Evolutionary conservation across 164 flowering plant genomes (phyloP).

Genomic region (Dillenia suffruticosa): DNA sequence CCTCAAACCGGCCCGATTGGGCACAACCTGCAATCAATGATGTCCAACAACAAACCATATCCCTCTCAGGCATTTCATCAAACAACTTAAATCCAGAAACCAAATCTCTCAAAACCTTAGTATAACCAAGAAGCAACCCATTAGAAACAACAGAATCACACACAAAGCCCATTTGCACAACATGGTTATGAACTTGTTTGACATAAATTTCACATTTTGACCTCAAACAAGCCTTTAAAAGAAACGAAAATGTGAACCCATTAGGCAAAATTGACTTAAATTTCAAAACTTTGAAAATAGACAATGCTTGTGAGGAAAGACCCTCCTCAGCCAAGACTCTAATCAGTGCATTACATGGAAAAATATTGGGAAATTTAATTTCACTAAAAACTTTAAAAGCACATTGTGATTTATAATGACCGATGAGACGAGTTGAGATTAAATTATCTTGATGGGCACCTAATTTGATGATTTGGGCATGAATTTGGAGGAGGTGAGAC

Average conservation of each 20-base stretch:
- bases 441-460: slow-evolving; percentile 49
- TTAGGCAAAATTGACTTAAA: slow-evolving; percentile 40
- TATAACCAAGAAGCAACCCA: slow-evolving; percentile 43
- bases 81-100: slow-evolving; percentile 40
- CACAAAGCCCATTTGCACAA: slow-evolving; percentile 39
- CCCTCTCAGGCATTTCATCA: slow-evolving; percentile 52
- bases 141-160: slow-evolving; percentile 40
- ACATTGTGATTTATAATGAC: slow-evolving; percentile 40
- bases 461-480: slow-evolving; percentile 37
- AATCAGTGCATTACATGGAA: slow-evolving; percentile 59
- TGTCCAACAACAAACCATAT: slow-evolving; percentile 43
- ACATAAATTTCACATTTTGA: slow-evolving; percentile 6
- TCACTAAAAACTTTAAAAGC: slow-evolving; percentile 37
- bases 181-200: slow-evolving; percentile 38
- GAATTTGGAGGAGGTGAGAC: slow-evolving; percentile 55
- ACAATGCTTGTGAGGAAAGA: slow-evolving; percentile 21
- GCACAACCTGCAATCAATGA: slow-evolving; percentile 60
- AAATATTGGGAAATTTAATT: slow-evolving; percentile 47
- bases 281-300: slow-evolving; percentile 26
- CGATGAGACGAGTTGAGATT: slow-evolving; percentile 59
- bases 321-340: slow-evolving; percentile 42
- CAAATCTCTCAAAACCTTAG: slow-evolving; percentile 37
- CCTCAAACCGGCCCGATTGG: slow-evolving; percentile 28
- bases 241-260: slow-evolving; percentile 53
- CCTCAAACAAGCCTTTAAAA: slow-evolving; percentile 48